Conservation (phyloP, 2,329 filamentous ascomycete genomes). For the Penicillium sp. region DNA sequence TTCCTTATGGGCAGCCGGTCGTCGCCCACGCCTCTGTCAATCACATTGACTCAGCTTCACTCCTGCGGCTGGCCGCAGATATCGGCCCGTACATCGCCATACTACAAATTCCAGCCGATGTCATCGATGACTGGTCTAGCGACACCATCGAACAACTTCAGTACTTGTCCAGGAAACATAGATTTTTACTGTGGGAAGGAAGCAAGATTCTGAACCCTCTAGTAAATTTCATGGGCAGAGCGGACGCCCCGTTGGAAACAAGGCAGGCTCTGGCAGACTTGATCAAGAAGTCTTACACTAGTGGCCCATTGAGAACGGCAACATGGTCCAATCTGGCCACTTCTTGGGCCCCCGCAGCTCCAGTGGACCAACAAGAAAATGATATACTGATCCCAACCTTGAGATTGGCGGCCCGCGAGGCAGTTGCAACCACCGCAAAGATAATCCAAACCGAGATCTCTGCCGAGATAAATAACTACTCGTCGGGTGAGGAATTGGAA, state of each 20-base stretch:
- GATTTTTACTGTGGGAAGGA: slow-evolving; percentile 43
- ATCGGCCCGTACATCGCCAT: slow-evolving; percentile 60
- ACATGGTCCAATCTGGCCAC: slow-evolving; percentile 40
- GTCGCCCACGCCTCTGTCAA: slow-evolving; percentile 55
- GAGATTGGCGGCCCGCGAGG: slow-evolving; percentile 41
- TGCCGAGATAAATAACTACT: slow-evolving; percentile 22
- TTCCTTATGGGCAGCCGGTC: slow-evolving; percentile 40
- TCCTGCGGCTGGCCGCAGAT: slow-evolving; percentile 56
- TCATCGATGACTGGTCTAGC: slow-evolving; percentile 59
- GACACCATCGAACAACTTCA: slow-evolving; percentile 48
- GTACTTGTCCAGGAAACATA: slow-evolving; percentile 34
- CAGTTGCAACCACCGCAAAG: slow-evolving; percentile 38
- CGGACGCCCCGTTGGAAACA: slow-evolving; percentile 26
- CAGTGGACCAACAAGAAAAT: slow-evolving; percentile 37
- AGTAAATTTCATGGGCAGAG: slow-evolving; percentile 32
- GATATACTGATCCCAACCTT: slow-evolving; percentile 44
- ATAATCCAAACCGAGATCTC: slow-evolving; percentile 44
- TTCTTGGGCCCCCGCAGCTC: slow-evolving; percentile 39
- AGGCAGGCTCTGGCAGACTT: slow-evolving; percentile 34
- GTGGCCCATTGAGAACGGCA: slow-evolving; percentile 37
- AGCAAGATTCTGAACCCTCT: slow-evolving; percentile 39
- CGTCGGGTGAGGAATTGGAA: slow-evolving; percentile 12
- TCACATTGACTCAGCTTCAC: slow-evolving; percentile 54
- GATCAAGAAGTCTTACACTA: slow-evolving; percentile 40
- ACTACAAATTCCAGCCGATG: slow-evolving; percentile 61